These are phyloP conservation scores for Dissophora globulifera DNA, from an alignment of 192 early-diverging fungal species.

Conservation along the genomic window DNA sequence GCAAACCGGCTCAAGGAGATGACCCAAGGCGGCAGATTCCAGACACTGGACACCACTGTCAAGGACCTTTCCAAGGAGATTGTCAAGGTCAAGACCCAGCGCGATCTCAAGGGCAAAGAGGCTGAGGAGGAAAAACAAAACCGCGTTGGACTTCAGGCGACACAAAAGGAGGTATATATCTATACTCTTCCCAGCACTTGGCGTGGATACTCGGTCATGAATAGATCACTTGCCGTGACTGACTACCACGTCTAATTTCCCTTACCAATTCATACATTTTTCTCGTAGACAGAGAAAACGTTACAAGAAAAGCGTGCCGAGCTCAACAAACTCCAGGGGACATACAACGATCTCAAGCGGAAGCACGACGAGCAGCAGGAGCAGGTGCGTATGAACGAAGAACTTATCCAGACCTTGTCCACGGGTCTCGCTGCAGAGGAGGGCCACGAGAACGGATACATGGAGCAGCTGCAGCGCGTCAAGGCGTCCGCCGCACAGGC, in stretches of 20 bases:
- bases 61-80: constrained; percentile 84
- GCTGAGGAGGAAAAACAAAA: constrained; percentile 79
- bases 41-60: constrained; percentile 74
- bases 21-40: constrained; percentile 70
- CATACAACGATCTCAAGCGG: constrained; percentile 63
- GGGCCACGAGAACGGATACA: constrained; percentile 94
- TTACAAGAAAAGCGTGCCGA: constrained; percentile 54
- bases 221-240: too few species aligned
- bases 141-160: constrained; percentile 39
- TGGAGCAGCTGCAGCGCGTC: constrained; percentile 92
- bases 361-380: constrained; percentile 66
- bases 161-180: constrained; percentile 59
- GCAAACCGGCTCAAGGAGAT: constrained; percentile 59
- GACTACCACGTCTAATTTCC: too few species aligned
- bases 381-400: constrained; percentile 73
- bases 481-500: constrained; percentile 72
- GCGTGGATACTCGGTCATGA: too few species aligned
- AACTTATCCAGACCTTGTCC: constrained; percentile 91
- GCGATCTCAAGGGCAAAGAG: constrained; percentile 80
- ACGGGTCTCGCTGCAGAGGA: constrained; percentile 92
- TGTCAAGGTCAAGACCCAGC: constrained; percentile 86
- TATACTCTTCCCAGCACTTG: too few species aligned
- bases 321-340: constrained; percentile 41
- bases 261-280: too few species aligned
- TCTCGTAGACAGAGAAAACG: constrained; percentile 57